Base-by-base conservation (phyloP, 2,329 filamentous ascomycete genomes). In the Sarocladiaceae sp. region DNA sequence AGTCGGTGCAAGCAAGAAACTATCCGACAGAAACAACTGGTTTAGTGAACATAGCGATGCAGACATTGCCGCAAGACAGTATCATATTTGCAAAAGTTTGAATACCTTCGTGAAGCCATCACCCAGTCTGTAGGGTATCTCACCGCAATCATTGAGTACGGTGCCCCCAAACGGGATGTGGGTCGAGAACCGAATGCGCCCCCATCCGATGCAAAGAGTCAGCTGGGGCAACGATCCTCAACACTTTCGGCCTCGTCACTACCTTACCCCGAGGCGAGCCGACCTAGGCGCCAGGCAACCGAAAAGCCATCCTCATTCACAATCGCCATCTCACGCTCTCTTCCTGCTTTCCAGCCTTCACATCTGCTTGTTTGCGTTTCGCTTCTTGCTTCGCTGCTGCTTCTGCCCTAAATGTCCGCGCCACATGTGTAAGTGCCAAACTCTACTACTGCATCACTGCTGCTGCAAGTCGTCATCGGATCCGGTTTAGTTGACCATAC, bases 401-500 rank as follows among this genome's bases (percentile, higher is more conserved):
- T 48, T 33, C 47, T 25, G 18, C 47, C 18, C 20, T 22, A 36
- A n/a, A 50, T 50, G 47, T 50, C 47, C 29, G 20, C 47, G 37
- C 31, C 47, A 17, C 50, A 52, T 46, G 50, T 52, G 50, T 52
- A 52, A 52, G 50, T 52, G 28, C 26, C 22, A 49, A 49, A 33
- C 22, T 49, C 20, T 49, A 35, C 39, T 17, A 33, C 40, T 46
- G 40, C 40, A 51, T 44, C 40, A 40, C 17, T 17, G 11, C 17
- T 29, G 23, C 35, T 44, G 50, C 50, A 52, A 33, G 37, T 44
- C 39, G 50, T 44, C 50, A 44, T 52, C 50, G 50, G 37, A 52
- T 52, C 37, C 35, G 50, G 50, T 52, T 52, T 52, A 48, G 44
- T 48, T 48, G 44, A 33, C 26, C 44, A 20, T 31, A 17, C 35